A percentile compares a stretch with the other conserved stretches of the same genome.
phyloP scores from a whole-genome alignment of 2,329 filamentous ascomycete genomes.

The Talaromyces marneffei region DNA sequence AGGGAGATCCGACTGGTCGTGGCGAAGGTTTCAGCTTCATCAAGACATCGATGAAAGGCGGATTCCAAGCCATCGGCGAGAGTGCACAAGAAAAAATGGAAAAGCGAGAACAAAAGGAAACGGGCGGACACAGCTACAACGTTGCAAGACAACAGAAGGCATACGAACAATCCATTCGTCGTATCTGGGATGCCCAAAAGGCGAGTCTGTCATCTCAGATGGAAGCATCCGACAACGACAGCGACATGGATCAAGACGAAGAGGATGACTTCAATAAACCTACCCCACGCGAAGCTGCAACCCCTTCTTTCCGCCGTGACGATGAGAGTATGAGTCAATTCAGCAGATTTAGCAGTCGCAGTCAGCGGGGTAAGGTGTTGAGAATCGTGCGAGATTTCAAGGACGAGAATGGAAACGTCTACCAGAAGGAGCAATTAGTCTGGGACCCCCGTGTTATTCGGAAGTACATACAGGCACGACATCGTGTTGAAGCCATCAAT shows the following conservation, averaged over 20 bases:
- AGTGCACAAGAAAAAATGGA: conserved; percentile 82
- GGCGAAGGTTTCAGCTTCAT: conserved; percentile 96
- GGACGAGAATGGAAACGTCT: conserved; percentile 60
- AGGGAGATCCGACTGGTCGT: conserved; percentile 88
- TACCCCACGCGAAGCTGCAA: conserved; percentile 60
- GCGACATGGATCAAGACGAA: conserved; percentile 52
- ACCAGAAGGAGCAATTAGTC: conserved; percentile 56
- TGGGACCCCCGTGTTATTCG: conserved; percentile 81
- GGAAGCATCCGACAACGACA: conserved; percentile 69
- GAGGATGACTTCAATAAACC: conserved; percentile 44
- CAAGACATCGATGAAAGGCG: conserved; percentile 97
- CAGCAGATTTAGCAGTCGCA: conserved; percentile 63
- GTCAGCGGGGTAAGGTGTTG: conserved; percentile 62
- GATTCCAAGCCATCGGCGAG: conserved; percentile 84
- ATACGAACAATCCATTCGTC: conserved; percentile 84
- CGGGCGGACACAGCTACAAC: conserved; percentile 92
- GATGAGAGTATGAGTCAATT: conserved; percentile 80
- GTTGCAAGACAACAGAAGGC: conserved; percentile 88
- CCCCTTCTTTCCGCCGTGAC: conserved; percentile 49
- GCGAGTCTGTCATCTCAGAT: conserved; percentile 66
- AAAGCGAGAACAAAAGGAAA: conserved; percentile 62
- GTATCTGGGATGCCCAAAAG: conserved; percentile 89
- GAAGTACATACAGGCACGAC: conserved; percentile 75
- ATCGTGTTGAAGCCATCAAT: conserved; percentile 63
- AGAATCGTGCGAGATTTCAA: conserved; percentile 66